Base-by-base conservation (phyloP, 2,329 filamentous ascomycete species). In the Arthroderma sp. region DNA sequence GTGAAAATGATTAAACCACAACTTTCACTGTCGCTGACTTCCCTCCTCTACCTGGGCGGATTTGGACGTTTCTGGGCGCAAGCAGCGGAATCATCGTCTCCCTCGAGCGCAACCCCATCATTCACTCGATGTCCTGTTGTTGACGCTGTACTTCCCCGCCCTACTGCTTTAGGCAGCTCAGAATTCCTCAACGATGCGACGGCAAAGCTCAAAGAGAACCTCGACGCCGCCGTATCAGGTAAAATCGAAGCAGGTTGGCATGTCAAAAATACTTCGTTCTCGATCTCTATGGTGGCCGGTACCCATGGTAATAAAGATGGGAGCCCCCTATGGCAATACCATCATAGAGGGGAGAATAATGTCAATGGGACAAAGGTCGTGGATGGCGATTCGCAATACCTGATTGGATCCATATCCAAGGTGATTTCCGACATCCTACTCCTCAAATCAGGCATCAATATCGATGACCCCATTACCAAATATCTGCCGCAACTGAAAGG, bases 341-440 rank as follows among this genome's bases (percentile, higher is more conserved):
- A 69, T 38, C 64, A 69, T 40, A 56, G 64, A 1, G 58, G 59
- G 3, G 43, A 54, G 1, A 51, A 43, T 4, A 68, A 66, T 28
- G 49, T 54, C 4, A 54, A 58, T n/a, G 64, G 63, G 15, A 64
- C 63, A 0, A 53, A 55, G 28, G 6, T 53, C 0, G 34, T 66
- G 0, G 48, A 59, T 15, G 53, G 58, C 0, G 53, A 65, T 44
- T 65, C 64, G 0, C 64, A 69, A 50, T 70, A 67, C 36, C 54
- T 68, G 3, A 59, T 70, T 30, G 67, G 64, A 0, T 69, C 63
- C 0, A 51, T 69, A 4, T 61, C 60, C 0, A 70, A 70, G 11
- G 56, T 65, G 0, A 52, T 69, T 28, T 61, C 67, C 0, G 62
- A 59, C 9, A 57, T 66, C 8, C 22, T 67, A 1, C 40, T 68